These are phyloP conservation scores for Hypericum androsaemum DNA, from an alignment of 345 rosid genomes.

Conservation along the genomic window DNA sequence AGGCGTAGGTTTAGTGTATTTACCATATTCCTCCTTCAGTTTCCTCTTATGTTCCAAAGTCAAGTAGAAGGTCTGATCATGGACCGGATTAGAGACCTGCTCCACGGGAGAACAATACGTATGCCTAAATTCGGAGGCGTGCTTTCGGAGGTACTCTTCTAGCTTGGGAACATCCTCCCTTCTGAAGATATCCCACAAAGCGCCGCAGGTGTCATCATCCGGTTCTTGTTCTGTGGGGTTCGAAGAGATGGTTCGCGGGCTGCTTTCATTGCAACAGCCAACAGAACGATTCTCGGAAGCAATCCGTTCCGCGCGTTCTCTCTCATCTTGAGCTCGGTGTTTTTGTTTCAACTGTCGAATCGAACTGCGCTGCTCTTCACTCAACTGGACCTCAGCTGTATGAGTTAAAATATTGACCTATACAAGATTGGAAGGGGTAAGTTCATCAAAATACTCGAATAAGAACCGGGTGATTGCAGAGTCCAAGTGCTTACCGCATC, in stretches of 20 bases:
- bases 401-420: constrained; percentile 83
- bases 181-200: constrained; percentile 93
- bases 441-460: too few species aligned
- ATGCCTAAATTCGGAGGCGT: constrained; percentile 68
- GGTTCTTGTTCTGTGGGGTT: not conserved
- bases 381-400: constrained; percentile 42
- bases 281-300: too few species aligned
- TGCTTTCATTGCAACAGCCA: too few species aligned
- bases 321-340: constrained; percentile 51
- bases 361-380: constrained; percentile 21
- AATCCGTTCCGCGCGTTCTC: constrained; percentile 18
- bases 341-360: constrained; percentile 33
- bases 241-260: too few species aligned
- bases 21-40: constrained; percentile 25
- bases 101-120: constrained; percentile 27
- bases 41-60: constrained; percentile 58
- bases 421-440: constrained; percentile 2
- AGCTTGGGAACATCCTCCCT: constrained; percentile 79
- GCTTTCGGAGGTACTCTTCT: constrained; percentile 57
- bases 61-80: constrained; percentile 71
- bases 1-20: constrained; percentile 11
- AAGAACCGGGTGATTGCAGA: too few species aligned
- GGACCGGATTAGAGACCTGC: constrained; percentile 74
- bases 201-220: constrained; percentile 30
- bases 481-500: constrained; percentile 63